Evolutionary conservation across 1,284 basidiomycete species (phyloP).

Genomic region (Cryptococcus sp.): DNA sequence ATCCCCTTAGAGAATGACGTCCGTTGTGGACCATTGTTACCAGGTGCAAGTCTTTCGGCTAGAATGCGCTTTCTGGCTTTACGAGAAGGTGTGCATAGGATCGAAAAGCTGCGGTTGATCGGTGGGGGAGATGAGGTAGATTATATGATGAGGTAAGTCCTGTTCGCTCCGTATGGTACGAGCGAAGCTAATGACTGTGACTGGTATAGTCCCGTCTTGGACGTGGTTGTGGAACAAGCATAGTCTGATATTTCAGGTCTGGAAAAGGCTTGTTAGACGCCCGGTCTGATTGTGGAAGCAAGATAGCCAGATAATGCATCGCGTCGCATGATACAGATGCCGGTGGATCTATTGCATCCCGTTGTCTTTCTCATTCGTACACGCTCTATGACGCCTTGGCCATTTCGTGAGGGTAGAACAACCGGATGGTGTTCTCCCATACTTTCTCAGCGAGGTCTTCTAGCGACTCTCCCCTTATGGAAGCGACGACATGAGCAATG

Average conservation of each 20-base stretch:
- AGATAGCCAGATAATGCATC: too few relatives aligned
- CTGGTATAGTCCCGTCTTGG: constrained; percentile 28
- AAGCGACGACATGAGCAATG: constrained; percentile 74
- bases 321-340: too few relatives aligned
- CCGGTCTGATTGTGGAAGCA: too few relatives aligned
- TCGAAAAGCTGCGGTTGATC: constrained; percentile 70
- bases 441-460: constrained; percentile 64
- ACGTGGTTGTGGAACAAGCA: constrained; percentile 27
- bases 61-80: constrained; percentile 81
- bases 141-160: constrained; percentile 51
- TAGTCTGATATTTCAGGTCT: too few relatives aligned
- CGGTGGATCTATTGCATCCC: neutral
- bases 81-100: constrained; percentile 72
- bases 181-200: neutral
- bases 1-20: constrained; percentile 77
- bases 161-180: neutral
- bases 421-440: constrained; percentile 66
- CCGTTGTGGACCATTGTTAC: constrained; percentile 75
- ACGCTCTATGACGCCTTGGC: neutral
- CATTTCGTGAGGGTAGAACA: constrained; percentile 58
- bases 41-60: constrained; percentile 80
- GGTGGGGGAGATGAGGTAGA: constrained; percentile 74
- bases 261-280: too few relatives aligned
- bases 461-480: constrained; percentile 60
- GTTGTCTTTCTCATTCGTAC: neutral